phyloP scores from a whole-genome alignment of 495 filamentous ascomycete species.

The Penicillium coffeae region DNA sequence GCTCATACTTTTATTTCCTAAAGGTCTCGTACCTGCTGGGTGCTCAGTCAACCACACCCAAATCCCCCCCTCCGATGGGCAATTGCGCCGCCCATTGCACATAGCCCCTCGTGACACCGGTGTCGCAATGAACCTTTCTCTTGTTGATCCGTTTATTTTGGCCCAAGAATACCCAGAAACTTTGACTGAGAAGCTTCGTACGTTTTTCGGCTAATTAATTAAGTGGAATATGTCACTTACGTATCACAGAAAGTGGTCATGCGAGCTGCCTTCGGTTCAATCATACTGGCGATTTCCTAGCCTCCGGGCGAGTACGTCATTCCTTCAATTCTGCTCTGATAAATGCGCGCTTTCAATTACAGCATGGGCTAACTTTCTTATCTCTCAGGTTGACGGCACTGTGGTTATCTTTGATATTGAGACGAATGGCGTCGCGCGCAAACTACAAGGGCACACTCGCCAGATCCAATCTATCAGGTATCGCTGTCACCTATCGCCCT shows the following conservation, averaged over 20 bases:
- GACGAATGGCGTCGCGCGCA: conserved; percentile 91
- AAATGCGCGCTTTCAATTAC: too few relatives aligned
- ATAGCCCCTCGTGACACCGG: background rate
- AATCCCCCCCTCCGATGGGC: background rate
- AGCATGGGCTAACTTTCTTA: conserved; percentile 3
- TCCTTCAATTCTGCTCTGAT: too few relatives aligned
- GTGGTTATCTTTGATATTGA: conserved; percentile 96
- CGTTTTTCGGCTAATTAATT: background rate
- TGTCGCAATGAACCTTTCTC: conserved; percentile 67
- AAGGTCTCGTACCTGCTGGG: too few relatives aligned
- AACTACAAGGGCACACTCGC: conserved; percentile 83
- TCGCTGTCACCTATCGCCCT: background rate
- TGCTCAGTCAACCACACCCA: too few relatives aligned
- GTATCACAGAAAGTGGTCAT: conserved; percentile 53
- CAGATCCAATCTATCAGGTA: conserved; percentile 81
- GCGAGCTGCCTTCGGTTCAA: conserved; percentile 81
- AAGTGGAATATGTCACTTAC: background rate
- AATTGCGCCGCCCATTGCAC: too few relatives aligned
- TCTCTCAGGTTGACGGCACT: conserved; percentile 69
- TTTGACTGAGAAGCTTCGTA: conserved; percentile 76
- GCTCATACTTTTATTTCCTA: background rate
- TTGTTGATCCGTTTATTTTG: conserved; percentile 78
- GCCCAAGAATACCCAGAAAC: conserved; percentile 93
- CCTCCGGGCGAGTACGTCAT: conserved; percentile 71
- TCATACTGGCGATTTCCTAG: conserved; percentile 87